Evolutionary conservation across 805 yeast species (phyloP), one percentile per base, ranked within the genome.

Genomic region (Hanseniaspora lachancei): DNA sequence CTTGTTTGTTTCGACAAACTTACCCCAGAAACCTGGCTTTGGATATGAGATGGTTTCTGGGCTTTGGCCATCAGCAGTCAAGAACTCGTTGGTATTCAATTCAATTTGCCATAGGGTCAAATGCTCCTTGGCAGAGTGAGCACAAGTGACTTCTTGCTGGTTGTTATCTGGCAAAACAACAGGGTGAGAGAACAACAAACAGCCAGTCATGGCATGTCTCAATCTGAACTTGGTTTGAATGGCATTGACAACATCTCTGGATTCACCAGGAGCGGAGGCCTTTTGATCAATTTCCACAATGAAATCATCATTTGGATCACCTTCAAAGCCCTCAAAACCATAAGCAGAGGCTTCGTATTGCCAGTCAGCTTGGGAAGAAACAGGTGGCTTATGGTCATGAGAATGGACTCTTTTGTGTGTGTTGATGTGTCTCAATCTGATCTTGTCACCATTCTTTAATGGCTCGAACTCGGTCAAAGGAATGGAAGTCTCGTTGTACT

Each of bases 271-370:
- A 40, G 68, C 71, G 32, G 86, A 76, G 57, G 68, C 63, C 49
- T 73, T 72, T 62, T 77, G 70, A 58, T 80, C 87, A 60, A 86
- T 82, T 66, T 85, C 91, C 58, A 86, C 81, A 59, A 81, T 68
- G 69, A 85, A 86, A 66, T 85, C 89, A 70, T 86, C 95, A 68
- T 86, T 86, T 55, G 88, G 82, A 70, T 86, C 93, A 68, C 95
- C 95, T 27, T 65, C 80, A 62, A 84, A 86, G 3, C 86, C 88
- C 46, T 81, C 82, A 62, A 66, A 81, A 23, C 95, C 95, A 66
- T 86, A 86, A 69, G 82, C 75, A 4, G 88, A 77, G 20, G 76
- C 87, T 72, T 86, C 95, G 68, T 82, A 84, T 71, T 84, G 89
- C 93, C 93, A 86, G 63, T 86, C 95, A 43, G 66, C 62, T 44